phyloP scores from a whole-genome alignment of 1,139 yeast genomes.

The Hansenula sp. region DNA sequence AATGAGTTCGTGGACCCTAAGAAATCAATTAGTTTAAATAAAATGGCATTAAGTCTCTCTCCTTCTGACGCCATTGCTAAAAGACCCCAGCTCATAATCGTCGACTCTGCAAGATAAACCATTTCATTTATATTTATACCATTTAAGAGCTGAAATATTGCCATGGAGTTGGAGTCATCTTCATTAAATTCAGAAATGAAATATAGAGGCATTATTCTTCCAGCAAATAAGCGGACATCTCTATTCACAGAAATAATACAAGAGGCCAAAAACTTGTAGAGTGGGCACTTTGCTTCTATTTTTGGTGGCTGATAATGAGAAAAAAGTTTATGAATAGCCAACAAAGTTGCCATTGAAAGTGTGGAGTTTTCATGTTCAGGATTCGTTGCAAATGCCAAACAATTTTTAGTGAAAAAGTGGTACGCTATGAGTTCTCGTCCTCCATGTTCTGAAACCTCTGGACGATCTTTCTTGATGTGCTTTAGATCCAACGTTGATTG shows the following conservation, averaged over 20 bases:
- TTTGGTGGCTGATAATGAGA: slow-evolving; percentile 43
- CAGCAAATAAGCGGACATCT: slow-evolving; percentile 47
- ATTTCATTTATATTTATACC: slow-evolving; percentile 6
- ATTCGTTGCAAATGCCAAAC: slow-evolving; percentile 16
- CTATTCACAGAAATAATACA: slow-evolving; percentile 36
- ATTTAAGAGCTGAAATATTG: slow-evolving; percentile 12
- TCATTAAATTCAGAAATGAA: slow-evolving; percentile 10
- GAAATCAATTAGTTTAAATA: slow-evolving; percentile 54
- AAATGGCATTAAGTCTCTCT: slow-evolving; percentile 55
- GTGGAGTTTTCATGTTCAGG: slow-evolving; percentile 23
- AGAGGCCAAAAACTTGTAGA: slow-evolving; percentile 25
- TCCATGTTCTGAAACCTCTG: slow-evolving; percentile 11
- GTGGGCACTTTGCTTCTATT: slow-evolving; percentile 12
- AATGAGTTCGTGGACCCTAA: slow-evolving; percentile 60
- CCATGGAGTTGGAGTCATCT: slow-evolving; percentile 12
- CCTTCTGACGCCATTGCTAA: slow-evolving; percentile 56
- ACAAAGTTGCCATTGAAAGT: slow-evolving; percentile 37
- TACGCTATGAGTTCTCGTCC: slow-evolving; percentile 19
- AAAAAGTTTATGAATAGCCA: slow-evolving; percentile 43
- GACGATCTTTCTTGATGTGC: slow-evolving; percentile 26
- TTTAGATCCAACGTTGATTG: slow-evolving; percentile 18
- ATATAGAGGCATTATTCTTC: slow-evolving; percentile 28
- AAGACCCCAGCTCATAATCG: slow-evolving; percentile 57
- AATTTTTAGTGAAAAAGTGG: slow-evolving; percentile 20
- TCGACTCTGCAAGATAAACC: slow-evolving; percentile 56